Evolutionary conservation across 768 basidiomycete genomes (phyloP).

Genomic region (Kwoniella botswanensis): DNA sequence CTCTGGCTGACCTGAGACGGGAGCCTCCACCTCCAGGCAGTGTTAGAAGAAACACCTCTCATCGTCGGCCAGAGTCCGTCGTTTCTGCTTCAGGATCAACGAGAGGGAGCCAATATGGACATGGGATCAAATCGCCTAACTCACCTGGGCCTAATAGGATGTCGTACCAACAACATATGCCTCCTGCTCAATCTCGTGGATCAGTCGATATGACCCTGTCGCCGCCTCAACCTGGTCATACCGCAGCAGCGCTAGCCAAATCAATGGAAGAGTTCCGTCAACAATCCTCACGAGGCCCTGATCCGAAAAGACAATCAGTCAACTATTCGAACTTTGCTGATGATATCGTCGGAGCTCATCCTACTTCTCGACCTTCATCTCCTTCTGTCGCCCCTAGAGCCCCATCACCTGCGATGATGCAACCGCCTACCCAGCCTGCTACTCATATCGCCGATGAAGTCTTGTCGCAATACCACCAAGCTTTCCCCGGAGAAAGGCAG

Average conservation of each 20-base stretch:
- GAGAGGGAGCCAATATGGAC: conserved; percentile 33
- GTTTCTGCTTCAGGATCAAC: conserved; percentile 35
- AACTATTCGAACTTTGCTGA: conserved; percentile 80
- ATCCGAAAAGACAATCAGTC: conserved; percentile 49
- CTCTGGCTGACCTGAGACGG: conserved; percentile 57
- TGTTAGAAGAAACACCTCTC: conserved; percentile 49
- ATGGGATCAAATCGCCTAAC: conserved; percentile 36
- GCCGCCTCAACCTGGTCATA: conserved; percentile 56
- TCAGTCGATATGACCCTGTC: conserved; percentile 48
- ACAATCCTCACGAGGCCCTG: conserved; percentile 35
- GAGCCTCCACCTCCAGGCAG: conserved; percentile 56
- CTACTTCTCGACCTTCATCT: conserved; percentile 74
- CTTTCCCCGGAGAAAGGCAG: conserved; percentile 76
- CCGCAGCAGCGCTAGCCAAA: conserved; percentile 56
- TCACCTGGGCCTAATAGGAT: conserved; percentile 48
- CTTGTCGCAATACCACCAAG: conserved; percentile 75
- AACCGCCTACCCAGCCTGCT: conserved; percentile 62
- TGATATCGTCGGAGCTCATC: conserved; percentile 76
- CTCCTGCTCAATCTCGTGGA: conserved; percentile 24
- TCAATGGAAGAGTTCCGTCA: conserved; percentile 60
- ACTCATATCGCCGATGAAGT: conserved; percentile 70
- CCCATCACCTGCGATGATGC: conserved; percentile 67
- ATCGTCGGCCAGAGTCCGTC: conserved; percentile 53
- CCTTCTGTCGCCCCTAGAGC: conserved; percentile 62
- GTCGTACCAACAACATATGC: conserved; percentile 41